Evolutionary conservation across 108 stramenopile genomes (phyloP).

Genomic region (Aurantiochytrium sp.): DNA sequence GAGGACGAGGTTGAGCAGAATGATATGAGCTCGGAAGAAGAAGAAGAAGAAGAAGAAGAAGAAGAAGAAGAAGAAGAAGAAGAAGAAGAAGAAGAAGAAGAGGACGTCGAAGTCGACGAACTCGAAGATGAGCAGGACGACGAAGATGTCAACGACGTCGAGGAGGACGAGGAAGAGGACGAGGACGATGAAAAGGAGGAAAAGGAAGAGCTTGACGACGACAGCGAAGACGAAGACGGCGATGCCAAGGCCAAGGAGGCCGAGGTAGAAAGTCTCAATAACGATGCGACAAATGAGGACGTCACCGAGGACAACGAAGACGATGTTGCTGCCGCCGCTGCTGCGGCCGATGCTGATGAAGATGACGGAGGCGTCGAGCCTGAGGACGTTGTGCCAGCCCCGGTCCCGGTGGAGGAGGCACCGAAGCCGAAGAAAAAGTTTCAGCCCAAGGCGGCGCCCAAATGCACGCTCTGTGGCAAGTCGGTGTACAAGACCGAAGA

Average conservation of each 20-base stretch:
- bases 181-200: slow-evolving; percentile 1
- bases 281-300: slow-evolving; percentile 14
- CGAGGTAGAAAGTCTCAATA: background rate
- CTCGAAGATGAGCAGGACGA: slow-evolving; percentile 41
- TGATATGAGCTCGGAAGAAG: background rate
- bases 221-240: slow-evolving; percentile 12
- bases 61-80: no score
- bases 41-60: slow-evolving; percentile 50
- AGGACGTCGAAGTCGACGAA: no score
- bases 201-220: slow-evolving; percentile 21
- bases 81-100: no score
- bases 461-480: background rate
- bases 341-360: slow-evolving; percentile 32
- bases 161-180: slow-evolving; percentile 41
- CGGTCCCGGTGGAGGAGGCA: background rate
- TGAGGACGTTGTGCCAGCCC: no score
- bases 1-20: background rate
- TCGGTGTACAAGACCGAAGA: background rate
- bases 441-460: background rate
- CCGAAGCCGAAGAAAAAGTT: background rate
- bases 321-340: background rate
- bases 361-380: background rate
- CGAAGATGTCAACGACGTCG: background rate
- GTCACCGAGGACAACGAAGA: slow-evolving; percentile 19
- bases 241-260: background rate